Evolutionary conservation across 129 eudicot genomes (phyloP).

Genomic region (Kitagawia praeruptora): DNA sequence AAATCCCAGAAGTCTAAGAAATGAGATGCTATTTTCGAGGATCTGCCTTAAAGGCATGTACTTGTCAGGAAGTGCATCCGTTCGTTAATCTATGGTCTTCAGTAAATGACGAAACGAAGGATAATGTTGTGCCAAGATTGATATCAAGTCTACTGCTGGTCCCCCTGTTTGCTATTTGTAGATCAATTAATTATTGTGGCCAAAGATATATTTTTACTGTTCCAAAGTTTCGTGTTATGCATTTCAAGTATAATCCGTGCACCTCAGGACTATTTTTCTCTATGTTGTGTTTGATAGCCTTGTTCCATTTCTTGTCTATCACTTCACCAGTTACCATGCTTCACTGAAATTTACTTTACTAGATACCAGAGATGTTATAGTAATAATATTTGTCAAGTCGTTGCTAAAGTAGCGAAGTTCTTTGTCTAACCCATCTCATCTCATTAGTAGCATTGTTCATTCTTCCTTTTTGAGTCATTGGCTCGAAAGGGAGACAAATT

Average conservation of each 20-base stretch:
- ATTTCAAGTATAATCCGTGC: no score
- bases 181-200: not conserved
- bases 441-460: no score
- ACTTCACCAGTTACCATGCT: not conserved
- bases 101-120: not conserved
- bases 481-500: no score
- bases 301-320: no score
- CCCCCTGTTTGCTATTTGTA: not conserved
- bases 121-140: not conserved
- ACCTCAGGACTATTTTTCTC: not conserved
- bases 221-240: not conserved
- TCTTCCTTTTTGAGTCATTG: no score
- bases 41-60: not conserved
- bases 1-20: constrained; percentile 22
- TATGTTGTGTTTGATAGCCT: not conserved
- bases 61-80: not conserved
- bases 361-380: no score
- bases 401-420: no score
- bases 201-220: not conserved
- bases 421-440: no score
- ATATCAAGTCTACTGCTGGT: not conserved
- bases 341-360: not conserved
- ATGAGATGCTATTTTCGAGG: not conserved
- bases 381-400: no score
- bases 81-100: not conserved